Base-by-base conservation (phyloP, 257 asterid genomes). In the Cinchona pubescens region DNA sequence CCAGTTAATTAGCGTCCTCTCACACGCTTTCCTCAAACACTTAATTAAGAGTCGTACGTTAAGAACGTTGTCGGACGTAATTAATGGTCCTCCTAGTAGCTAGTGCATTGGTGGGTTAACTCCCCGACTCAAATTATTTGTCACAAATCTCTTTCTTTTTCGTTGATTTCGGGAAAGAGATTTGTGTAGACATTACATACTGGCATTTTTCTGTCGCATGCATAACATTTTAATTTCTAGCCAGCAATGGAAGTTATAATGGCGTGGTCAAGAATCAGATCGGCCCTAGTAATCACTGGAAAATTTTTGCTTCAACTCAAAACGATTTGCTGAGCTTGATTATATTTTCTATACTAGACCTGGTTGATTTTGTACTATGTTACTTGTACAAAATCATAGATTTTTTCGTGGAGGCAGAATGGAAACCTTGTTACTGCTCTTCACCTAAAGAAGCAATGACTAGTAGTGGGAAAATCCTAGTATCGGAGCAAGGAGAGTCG, bases 381-480 rank as follows among this genome's bases (percentile, higher is more conserved):
- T 87, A 95, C 71, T 75, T 84, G 0, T 95, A 83, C 91, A 87
- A 79, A 60, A 75, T 86, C 0, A 79, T 84, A 0, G 99, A 95
- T 82, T 87, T 85, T 64, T 49, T 83, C 46, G 69, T 92, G 14
- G 99, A 95, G 65, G 90, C 97, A 0, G 98, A 92, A n/a, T 85
- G 99, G 92, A 92, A 86, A 72, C 89, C 99, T 0, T 95, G 99
- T 58, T 92, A 95, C 53, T 95, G 99, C 49, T 85, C 88, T 0
- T 80, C 96, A 0, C 64, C 90, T 0, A 84, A 86, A 66, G 92
- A 82, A 32, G 91, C 84, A 1, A 79, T 84, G 30, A 60, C 89
- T 0, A 69, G 83, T 72, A 73, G 80, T 21, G 93, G 93, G 8
- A 78, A 89, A 82, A 91, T 92, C 85, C 25, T 95, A 8, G 88